Conservation (phyloP, 1,284 basidiomycete species). For the Cutaneotrichosporon sp. region DNA sequence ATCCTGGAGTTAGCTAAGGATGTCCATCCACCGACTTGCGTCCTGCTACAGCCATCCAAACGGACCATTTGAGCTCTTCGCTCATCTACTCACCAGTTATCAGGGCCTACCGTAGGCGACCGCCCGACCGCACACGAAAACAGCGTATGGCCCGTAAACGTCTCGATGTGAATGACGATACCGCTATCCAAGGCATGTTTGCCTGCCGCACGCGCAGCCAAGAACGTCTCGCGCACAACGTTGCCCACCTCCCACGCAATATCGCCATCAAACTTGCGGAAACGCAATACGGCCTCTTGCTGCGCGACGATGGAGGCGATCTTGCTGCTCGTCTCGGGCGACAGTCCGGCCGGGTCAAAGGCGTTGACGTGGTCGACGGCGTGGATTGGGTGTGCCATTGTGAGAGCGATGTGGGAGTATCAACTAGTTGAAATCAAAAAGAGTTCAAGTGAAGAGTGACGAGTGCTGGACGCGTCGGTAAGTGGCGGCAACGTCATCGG, state of each 20-base stretch:
- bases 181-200: slow-evolving; percentile 27
- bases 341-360: background rate
- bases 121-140: slow-evolving; percentile 45
- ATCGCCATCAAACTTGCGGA: slow-evolving; percentile 32
- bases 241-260: slow-evolving; percentile 37
- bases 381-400: slow-evolving; percentile 10
- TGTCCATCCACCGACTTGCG: too few species aligned
- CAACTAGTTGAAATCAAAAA: background rate
- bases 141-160: slow-evolving; percentile 44
- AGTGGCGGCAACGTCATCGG: background rate
- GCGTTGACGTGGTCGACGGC: background rate
- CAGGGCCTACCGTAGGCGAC: slow-evolving; percentile 36
- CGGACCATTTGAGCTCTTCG: background rate
- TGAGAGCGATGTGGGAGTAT: background rate
- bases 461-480: background rate
- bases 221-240: slow-evolving; percentile 34
- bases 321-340: background rate
- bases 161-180: slow-evolving; percentile 45
- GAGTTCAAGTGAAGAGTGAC: too few species aligned
- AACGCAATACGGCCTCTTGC: slow-evolving; percentile 29
- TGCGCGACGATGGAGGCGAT: slow-evolving; percentile 22
- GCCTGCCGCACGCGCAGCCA: slow-evolving; percentile 22
- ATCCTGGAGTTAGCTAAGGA: slow-evolving; percentile 19
- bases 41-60: background rate
- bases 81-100: slow-evolving; percentile 40